These are phyloP conservation scores for Wickerhamiella musiphila DNA, from an alignment of 805 yeast species.

Conservation along the genomic window DNA sequence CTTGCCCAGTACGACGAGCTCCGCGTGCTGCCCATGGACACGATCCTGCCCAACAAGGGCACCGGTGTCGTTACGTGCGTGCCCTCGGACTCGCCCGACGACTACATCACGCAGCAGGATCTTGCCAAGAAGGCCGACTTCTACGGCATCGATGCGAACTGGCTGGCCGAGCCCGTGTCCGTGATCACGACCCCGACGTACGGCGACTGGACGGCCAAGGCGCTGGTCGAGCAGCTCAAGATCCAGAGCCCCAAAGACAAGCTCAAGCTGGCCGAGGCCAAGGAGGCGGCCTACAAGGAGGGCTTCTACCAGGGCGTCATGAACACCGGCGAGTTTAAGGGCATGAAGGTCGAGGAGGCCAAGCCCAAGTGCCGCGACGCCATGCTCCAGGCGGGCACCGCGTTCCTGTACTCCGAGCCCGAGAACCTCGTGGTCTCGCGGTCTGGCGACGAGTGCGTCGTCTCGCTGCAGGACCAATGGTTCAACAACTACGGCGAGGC, in stretches of 20 bases:
- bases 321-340: conserved; percentile 65
- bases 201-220: conserved; percentile 79
- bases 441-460: conserved; percentile 93
- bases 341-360: conserved; percentile 81
- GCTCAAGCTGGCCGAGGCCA: conserved; percentile 74
- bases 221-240: conserved; percentile 67
- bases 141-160: conserved; percentile 65
- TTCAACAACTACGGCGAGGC: conserved; percentile 94
- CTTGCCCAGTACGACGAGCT: conserved; percentile 50
- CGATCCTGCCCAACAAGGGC: conserved; percentile 87
- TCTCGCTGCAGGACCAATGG: conserved; percentile 97
- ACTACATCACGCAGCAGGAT: conserved; percentile 72
- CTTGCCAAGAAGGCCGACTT: conserved; percentile 79
- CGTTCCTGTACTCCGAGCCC: conserved; percentile 88
- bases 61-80: conserved; percentile 98
- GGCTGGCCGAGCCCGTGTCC: conserved; percentile 53
- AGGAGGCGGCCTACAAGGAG: conserved; percentile 89
- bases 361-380: conserved; percentile 77
- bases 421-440: conserved; percentile 80
- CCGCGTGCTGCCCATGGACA: conserved; percentile 91
- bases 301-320: conserved; percentile 84
- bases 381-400: conserved; percentile 56
- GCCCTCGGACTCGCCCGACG: conserved; percentile 98
- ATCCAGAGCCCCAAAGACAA: conserved; percentile 90
- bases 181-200: conserved; percentile 67